Percentiles rank a stretch among this genome's conserved stretches.
phyloP scores from a whole-genome alignment of 2,329 filamentous ascomycete genomes.

The Teratosphaeria nubilosa region DNA sequence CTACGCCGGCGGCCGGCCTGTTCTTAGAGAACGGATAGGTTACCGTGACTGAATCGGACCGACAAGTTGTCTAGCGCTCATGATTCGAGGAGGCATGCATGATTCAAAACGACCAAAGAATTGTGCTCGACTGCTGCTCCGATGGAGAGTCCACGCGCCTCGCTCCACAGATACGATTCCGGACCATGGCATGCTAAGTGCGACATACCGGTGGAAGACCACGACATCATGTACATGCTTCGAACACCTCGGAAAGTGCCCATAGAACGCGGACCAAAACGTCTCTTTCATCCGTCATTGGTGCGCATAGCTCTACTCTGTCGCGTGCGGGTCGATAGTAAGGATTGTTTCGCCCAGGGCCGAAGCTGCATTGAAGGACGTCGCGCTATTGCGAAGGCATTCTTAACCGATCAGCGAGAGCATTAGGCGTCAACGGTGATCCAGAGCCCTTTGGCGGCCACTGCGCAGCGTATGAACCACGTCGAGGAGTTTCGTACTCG shows the following conservation, averaged over 20 bases:
- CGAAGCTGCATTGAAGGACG: not conserved
- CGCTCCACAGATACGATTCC: no score
- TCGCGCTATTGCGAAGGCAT: not conserved
- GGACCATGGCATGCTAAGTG: no score
- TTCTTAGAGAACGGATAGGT: not conserved
- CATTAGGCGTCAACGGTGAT: not conserved
- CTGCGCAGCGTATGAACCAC: not conserved
- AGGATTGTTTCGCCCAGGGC: not conserved
- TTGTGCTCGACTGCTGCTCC: not conserved
- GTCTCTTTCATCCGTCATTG: no score
- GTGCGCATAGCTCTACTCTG: no score
- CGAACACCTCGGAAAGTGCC: no score
- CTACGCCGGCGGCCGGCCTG: not conserved
- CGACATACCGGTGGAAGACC: no score
- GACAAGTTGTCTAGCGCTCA: not conserved
- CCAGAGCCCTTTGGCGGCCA: not conserved
- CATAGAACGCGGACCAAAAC: no score
- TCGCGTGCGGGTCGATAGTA: no score
- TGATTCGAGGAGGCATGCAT: no score
- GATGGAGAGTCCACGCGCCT: no score
- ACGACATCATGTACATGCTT: no score
- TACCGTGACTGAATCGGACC: not conserved
- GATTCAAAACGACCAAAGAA: not conserved
- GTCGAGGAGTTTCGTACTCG: not conserved
- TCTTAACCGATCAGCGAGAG: conserved; percentile 1